These are phyloP conservation scores for Plantago coronopus DNA, from an alignment of 305 asterid species.

Conservation along the genomic window DNA sequence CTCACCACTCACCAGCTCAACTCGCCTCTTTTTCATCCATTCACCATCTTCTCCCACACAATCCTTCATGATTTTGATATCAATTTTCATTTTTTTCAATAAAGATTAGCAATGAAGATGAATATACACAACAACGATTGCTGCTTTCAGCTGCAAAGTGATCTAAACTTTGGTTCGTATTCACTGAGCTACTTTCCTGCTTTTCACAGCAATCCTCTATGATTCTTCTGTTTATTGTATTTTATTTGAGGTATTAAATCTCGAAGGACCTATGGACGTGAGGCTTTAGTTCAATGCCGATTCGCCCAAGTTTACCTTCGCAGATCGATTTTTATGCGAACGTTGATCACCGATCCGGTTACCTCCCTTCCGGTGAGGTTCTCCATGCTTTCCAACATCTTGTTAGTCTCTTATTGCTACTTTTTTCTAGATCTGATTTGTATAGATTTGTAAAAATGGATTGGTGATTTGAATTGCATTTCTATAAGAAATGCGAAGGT, in stretches of 20 bases:
- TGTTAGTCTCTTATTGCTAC: not conserved
- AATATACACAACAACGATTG: slow-evolving; percentile 20
- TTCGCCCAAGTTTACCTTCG: slow-evolving; percentile 52
- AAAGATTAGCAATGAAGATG: slow-evolving; percentile 43
- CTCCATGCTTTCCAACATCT: slow-evolving; percentile 32
- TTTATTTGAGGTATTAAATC: not conserved
- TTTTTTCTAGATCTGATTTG: not conserved
- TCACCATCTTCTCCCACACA: not conserved
- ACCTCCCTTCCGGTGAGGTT: slow-evolving; percentile 25
- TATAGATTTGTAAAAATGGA: not conserved
- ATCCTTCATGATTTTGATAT: not conserved
- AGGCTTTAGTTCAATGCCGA: slow-evolving; percentile 38
- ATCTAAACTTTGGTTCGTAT: slow-evolving; percentile 40
- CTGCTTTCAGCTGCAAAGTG: slow-evolving; percentile 31
- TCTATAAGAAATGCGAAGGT: slow-evolving; percentile 31
- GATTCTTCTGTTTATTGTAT: not conserved
- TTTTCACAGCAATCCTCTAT: not conserved
- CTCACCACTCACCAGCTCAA: not conserved
- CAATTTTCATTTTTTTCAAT: no score
- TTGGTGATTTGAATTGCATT: no score
- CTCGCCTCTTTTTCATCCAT: not conserved
- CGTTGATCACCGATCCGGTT: slow-evolving; percentile 39
- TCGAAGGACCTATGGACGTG: slow-evolving; percentile 50
- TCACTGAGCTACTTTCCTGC: slow-evolving; percentile 35
- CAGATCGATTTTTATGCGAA: slow-evolving; percentile 24